Evolutionary conservation across 2,329 filamentous ascomycete genomes (phyloP).

Genomic region (Nemania sp.): DNA sequence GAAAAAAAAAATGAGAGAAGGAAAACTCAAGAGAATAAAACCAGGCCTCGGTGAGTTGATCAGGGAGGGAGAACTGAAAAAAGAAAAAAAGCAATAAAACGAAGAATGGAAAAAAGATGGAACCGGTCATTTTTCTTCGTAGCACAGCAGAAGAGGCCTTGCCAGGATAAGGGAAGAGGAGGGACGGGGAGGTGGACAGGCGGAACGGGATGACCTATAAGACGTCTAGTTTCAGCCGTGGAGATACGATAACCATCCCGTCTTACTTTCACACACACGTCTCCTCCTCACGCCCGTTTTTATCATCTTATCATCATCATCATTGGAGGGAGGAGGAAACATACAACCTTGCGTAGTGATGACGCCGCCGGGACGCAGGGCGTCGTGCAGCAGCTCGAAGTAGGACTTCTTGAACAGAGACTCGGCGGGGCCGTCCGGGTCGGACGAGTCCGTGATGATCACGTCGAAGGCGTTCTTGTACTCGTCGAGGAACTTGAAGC

Average conservation of each 20-base stretch:
- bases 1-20: not conserved
- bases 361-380: conserved; percentile 91
- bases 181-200: conserved; percentile 12
- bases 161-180: conserved; percentile 2
- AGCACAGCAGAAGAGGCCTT: not conserved
- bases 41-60: not conserved
- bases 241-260: conserved; percentile 13
- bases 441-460: conserved; percentile 98
- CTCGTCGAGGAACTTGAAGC: conserved; percentile 97
- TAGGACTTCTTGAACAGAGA: conserved; percentile 98
- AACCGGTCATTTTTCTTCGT: conserved; percentile 9
- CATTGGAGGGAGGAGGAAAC: too few relatives aligned
- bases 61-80: too few relatives aligned
- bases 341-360: conserved; percentile 99
- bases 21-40: not conserved
- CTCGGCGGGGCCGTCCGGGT: conserved; percentile 96
- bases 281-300: conserved; percentile 31
- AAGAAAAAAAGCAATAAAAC: not conserved
- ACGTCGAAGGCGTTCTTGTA: conserved; percentile 98
- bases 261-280: conserved; percentile 1
- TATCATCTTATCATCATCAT: too few relatives aligned
- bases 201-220: conserved; percentile 26
- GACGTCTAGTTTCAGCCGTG: conserved; percentile 25
- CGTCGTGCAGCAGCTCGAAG: conserved; percentile 90
- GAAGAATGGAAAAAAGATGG: not conserved